A percentile compares a stretch with the other conserved stretches of the same genome.
Evolutionary conservation across 805 yeast genomes (phyloP).

Genomic region (Ogataea haglerorum): DNA sequence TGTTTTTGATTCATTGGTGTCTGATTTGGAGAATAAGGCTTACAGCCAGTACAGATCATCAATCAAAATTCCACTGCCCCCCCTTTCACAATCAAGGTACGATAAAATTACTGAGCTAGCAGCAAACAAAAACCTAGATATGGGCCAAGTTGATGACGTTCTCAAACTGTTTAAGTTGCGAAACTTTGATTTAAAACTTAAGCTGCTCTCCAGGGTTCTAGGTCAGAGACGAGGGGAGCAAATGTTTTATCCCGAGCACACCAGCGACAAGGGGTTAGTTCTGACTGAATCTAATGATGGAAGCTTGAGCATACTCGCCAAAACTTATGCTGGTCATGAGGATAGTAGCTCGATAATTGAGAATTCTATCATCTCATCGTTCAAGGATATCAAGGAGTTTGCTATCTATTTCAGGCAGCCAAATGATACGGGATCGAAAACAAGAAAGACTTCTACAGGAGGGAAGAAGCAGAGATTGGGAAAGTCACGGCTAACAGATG

Average conservation of each 20-base stretch:
- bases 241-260: constrained; percentile 14
- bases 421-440: constrained; percentile 15
- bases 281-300: constrained; percentile 20
- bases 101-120: constrained; percentile 15
- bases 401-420: constrained; percentile 26
- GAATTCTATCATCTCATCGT: constrained; percentile 22
- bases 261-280: constrained; percentile 21
- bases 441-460: constrained; percentile 3
- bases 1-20: constrained; percentile 1
- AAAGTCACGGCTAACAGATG: constrained; percentile 1
- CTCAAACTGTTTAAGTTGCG: constrained; percentile 21
- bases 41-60: constrained; percentile 14
- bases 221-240: constrained; percentile 7
- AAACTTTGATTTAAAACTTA: constrained; percentile 24
- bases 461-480: constrained; percentile 7
- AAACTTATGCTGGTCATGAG: constrained; percentile 31
- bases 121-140: constrained; percentile 14
- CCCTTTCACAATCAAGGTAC: constrained; percentile 13
- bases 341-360: constrained; percentile 13
- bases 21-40: constrained; percentile 6
- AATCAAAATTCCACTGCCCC: constrained; percentile 16
- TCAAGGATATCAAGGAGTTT: constrained; percentile 23
- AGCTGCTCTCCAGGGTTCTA: constrained; percentile 19
- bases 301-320: constrained; percentile 17
- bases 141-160: constrained; percentile 21